Evolutionary conservation across 805 yeast genomes (phyloP), one percentile per base, ranked within the genome.

Genomic region (Barnettozyma sp.): DNA sequence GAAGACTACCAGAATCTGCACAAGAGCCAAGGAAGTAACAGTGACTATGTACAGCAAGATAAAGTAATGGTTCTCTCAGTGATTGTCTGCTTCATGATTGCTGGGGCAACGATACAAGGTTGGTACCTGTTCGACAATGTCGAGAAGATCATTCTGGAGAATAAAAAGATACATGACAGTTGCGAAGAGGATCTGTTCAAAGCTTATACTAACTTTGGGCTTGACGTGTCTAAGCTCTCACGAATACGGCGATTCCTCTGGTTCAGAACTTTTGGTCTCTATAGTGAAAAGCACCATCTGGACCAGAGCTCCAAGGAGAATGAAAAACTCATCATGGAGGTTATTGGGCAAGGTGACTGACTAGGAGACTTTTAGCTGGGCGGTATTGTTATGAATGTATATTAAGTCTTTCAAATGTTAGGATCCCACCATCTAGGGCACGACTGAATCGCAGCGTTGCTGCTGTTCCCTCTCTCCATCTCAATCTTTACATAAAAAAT

Each of bases 301-400:
- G 65, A 62, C 36, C 36, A 47, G n/a, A 60, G 62, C 35, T 60
- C 63, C 4, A 43, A 38, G 16, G 92, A 81, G 56, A 81, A 88
- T 62, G 97, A 88, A 60, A 71, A 71, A 55, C 65, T 85, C 42
- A 70, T 88, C 44, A 90, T 90, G 51, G 75, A 75, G 54, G 66
- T 85, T 40, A 81, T 84, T 28, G 77, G 83, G 49, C 87, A 79
- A 5, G 23, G 13, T 3, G 39, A 36, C 8, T 35, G 18, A 15
- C n/a, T n/a, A n/a, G n/a, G n/a, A n/a, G n/a, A n/a, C n/a, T n/a
- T n/a, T n/a, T n/a, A n/a, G n/a, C n/a, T n/a, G n/a, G n/a, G n/a
- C n/a, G n/a, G n/a, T n/a, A n/a, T n/a, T n/a, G n/a, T n/a, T n/a
- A n/a, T n/a, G n/a, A n/a, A n/a, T n/a, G n/a, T n/a, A n/a, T n/a